Evolutionary conservation across 495 filamentous ascomycete species (phyloP).

Genomic region (Aspergillus wentii): DNA sequence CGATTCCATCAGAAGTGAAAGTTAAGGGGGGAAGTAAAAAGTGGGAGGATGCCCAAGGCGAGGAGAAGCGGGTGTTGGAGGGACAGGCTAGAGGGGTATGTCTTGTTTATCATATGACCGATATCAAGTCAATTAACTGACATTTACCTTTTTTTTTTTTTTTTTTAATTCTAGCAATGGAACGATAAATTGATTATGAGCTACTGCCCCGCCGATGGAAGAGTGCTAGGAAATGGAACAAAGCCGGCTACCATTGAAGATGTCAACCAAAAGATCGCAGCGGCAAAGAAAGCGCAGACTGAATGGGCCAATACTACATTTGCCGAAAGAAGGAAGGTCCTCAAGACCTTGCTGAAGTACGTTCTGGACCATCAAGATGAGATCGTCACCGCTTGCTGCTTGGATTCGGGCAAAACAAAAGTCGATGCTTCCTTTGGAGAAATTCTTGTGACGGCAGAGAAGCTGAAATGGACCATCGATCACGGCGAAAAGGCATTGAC

Average conservation of each 20-base stretch:
- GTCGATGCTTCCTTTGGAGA: conserved; percentile 91
- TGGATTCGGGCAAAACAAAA: conserved; percentile 97
- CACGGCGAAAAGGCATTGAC: conserved; percentile 82
- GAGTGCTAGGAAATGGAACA: conserved; percentile 68
- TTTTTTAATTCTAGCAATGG: conserved; percentile 32
- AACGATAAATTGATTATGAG: conserved; percentile 45
- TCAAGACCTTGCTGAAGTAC: conserved; percentile 75
- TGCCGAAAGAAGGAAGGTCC: conserved; percentile 67
- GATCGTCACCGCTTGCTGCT: conserved; percentile 79
- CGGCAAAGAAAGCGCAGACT: conserved; percentile 68
- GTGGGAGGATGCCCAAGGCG: conserved; percentile 49
- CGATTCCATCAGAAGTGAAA: conserved; percentile 51
- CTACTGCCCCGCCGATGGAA: conserved; percentile 86
- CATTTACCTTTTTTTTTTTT: too few relatives aligned
- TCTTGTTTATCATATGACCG: too few relatives aligned
- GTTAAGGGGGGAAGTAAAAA: conserved; percentile 52
- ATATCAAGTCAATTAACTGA: too few relatives aligned
- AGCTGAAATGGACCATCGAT: conserved; percentile 88
- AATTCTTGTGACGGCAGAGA: conserved; percentile 88
- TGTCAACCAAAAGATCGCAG: conserved; percentile 74
- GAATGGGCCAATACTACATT: conserved; percentile 82
- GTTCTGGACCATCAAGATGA: conserved; percentile 86
- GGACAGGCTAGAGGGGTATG: conserved; percentile 39
- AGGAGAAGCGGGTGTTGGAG: conserved; percentile 41
- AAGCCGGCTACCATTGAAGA: conserved; percentile 72